Evolutionary conservation across 2,329 filamentous ascomycete genomes (phyloP).

Genomic region (Sporothrix brunneoviolacea): DNA sequence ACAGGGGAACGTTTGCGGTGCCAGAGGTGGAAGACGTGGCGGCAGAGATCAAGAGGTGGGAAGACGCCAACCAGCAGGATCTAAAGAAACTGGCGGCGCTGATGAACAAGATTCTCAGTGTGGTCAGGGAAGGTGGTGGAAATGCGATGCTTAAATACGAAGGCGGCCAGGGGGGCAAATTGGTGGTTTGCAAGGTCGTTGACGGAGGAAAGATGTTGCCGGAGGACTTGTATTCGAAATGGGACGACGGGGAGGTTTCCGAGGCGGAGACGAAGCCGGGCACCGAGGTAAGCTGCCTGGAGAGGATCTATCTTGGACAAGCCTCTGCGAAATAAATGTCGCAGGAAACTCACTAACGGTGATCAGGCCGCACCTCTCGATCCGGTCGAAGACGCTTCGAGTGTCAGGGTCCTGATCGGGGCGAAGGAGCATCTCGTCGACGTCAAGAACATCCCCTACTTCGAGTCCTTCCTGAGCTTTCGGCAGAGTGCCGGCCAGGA

Average conservation of each 20-base stretch:
- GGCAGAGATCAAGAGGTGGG: neutral
- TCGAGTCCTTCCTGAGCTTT: too few relatives aligned
- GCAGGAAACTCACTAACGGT: too few relatives aligned
- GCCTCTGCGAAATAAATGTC: too few relatives aligned
- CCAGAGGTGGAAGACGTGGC: neutral
- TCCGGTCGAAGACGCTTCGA: too few relatives aligned
- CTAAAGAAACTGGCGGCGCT: neutral
- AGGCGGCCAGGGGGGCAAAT: neutral
- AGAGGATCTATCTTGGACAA: too few relatives aligned
- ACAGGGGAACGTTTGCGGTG: neutral
- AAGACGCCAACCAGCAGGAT: neutral
- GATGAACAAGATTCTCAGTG: neutral
- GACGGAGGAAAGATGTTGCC: neutral
- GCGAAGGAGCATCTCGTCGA: too few relatives aligned
- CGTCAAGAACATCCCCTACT: too few relatives aligned
- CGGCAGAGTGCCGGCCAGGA: too few relatives aligned
- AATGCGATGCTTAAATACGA: neutral
- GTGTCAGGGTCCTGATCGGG: too few relatives aligned
- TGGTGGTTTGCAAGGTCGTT: neutral
- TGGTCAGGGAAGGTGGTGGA: neutral
- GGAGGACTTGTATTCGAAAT: neutral
- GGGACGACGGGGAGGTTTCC: neutral
- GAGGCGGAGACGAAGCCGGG: too few relatives aligned
- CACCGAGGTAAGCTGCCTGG: too few relatives aligned
- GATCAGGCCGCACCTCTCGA: too few relatives aligned